phyloP scores from a whole-genome alignment of 495 filamentous ascomycete species.

The Aspergillus steynii region DNA sequence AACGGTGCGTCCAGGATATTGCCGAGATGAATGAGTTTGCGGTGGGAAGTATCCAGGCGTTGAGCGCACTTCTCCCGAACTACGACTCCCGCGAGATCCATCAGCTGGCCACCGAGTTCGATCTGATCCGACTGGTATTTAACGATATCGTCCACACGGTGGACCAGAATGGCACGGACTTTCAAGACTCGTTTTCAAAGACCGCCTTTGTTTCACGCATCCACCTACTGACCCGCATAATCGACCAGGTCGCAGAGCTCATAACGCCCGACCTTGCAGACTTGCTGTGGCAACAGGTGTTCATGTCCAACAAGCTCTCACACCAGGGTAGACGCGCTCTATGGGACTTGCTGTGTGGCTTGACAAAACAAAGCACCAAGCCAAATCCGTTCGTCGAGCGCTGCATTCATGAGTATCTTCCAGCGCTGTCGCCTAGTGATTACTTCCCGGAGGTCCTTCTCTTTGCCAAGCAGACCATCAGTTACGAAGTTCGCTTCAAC shows the following conservation, averaged over 20 bases:
- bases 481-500: slow-evolving; percentile 48
- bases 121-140: slow-evolving; percentile 52
- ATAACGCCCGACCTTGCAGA: slow-evolving; percentile 61
- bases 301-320: slow-evolving; percentile 58
- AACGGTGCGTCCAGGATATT: slow-evolving; percentile 60
- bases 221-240: slow-evolving; percentile 57
- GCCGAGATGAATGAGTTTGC: slow-evolving; percentile 53
- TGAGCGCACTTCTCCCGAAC: slow-evolving; percentile 57
- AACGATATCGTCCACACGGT: slow-evolving; percentile 51
- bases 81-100: slow-evolving; percentile 48
- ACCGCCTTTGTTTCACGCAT: slow-evolving; percentile 52
- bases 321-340: slow-evolving; percentile 57
- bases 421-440: slow-evolving; percentile 57
- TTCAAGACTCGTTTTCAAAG: slow-evolving; percentile 35
- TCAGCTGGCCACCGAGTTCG: slow-evolving; percentile 53
- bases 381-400: slow-evolving; percentile 65
- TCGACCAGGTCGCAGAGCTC: slow-evolving; percentile 57
- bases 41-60: slow-evolving; percentile 70
- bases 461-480: slow-evolving; percentile 62
- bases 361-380: slow-evolving; percentile 42
- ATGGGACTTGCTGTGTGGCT: slow-evolving; percentile 65
- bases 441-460: slow-evolving; percentile 66
- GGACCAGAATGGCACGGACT: slow-evolving; percentile 37
- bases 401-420: slow-evolving; percentile 68
- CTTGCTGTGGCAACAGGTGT: slow-evolving; percentile 66